A percentile compares a stretch with the other conserved stretches of the same genome.
phyloP scores from a whole-genome alignment of 225 moss, liverwort and hornwort genomes.

The Neckera pumila region DNA sequence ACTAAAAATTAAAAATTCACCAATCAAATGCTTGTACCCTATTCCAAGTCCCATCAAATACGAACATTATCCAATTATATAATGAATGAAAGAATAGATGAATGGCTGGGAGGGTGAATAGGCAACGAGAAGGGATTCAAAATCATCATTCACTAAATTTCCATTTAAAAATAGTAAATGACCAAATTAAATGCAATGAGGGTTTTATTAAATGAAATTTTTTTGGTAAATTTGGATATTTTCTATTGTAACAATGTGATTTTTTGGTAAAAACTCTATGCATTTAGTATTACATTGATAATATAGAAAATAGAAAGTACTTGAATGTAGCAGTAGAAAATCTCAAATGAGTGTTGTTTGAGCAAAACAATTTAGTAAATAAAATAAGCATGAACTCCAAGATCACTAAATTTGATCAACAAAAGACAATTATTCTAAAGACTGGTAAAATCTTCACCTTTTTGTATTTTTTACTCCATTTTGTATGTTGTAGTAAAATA shows the following conservation, averaged over 20 bases:
- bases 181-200: too few relatives aligned
- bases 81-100: neutral
- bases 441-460: too few relatives aligned
- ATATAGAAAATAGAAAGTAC: neutral
- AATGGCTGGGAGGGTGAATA: neutral
- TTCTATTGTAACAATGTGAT: neutral
- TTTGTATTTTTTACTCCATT: too few relatives aligned
- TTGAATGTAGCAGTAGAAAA: neutral
- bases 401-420: neutral
- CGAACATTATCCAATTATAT: neutral
- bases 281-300: neutral
- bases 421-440: too few relatives aligned
- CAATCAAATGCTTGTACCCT: neutral
- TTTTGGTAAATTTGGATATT: neutral
- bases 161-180: neutral
- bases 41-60: neutral
- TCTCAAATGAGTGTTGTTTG: neutral
- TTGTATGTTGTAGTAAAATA: fast-evolving
- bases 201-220: too few relatives aligned
- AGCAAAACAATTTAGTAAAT: too few relatives aligned
- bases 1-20: neutral
- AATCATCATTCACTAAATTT: neutral
- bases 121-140: neutral
- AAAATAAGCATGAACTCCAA: neutral
- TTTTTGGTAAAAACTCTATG: neutral